Percentiles rank a stretch among this genome's conserved stretches.
phyloP scores from a whole-genome alignment of 2,329 filamentous ascomycete species.

The Diaporthe caulivora region DNA sequence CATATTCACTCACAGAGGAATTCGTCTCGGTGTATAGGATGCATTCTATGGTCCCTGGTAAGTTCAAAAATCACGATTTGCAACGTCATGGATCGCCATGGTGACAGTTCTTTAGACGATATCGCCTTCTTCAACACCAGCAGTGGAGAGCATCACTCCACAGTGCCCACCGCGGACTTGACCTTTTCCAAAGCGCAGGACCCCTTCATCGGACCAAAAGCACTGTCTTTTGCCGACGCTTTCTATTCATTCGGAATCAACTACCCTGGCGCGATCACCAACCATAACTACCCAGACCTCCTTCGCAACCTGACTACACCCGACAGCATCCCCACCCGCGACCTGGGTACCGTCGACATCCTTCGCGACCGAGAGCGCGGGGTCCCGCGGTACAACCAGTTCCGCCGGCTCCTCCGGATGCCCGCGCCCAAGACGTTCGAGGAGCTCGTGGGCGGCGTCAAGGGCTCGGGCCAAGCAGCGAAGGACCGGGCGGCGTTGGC shows the following conservation, averaged over 20 bases:
- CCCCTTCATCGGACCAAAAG: neutral
- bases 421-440: conserved; percentile 52
- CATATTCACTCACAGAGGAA: conserved; percentile 17
- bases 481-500: conserved; percentile 8
- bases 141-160: conserved; percentile 9
- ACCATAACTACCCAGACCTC: conserved; percentile 1
- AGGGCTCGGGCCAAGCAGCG: conserved; percentile 41
- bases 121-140: neutral
- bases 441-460: conserved; percentile 52
- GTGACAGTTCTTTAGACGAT: neutral
- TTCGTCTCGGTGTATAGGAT: conserved; percentile 16
- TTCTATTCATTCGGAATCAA: conserved; percentile 24
- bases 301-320: conserved; percentile 7
- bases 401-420: conserved; percentile 58
- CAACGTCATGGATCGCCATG: fast-evolving
- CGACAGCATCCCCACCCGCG: conserved; percentile 44
- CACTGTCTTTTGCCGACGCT: neutral
- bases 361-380: conserved; percentile 60
- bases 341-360: conserved; percentile 60
- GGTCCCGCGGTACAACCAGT: conserved; percentile 58
- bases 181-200: conserved; percentile 17
- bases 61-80: fast-evolving
- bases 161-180: conserved; percentile 6
- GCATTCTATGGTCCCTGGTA: conserved; percentile 10
- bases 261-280: neutral